Percentiles rank a stretch among this genome's conserved stretches.
Conservation (phyloP, 2,329 filamentous ascomycete species). For the Alternaria postmessia region DNA sequence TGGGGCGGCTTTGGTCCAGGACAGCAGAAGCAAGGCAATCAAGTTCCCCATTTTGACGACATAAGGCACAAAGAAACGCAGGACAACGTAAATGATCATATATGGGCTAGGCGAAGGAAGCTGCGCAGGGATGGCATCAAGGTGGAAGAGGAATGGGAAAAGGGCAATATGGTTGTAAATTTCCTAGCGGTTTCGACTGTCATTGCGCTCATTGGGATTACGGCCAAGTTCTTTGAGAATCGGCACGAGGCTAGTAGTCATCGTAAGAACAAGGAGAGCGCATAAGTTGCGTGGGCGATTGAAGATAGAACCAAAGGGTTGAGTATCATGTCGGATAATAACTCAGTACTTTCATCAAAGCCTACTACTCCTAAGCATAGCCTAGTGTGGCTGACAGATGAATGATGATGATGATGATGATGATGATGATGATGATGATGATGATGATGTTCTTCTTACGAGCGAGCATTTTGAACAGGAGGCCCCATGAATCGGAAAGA, state of each 20-base stretch:
- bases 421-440: background rate
- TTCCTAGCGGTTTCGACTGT: conserved; percentile 41
- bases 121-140: conserved; percentile 17
- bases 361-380: conserved; percentile 7
- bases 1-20: conserved; percentile 67
- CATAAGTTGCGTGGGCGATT: background rate
- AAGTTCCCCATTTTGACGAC: conserved; percentile 80
- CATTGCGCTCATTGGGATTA: conserved; percentile 35
- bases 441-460: background rate
- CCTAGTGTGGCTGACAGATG: background rate
- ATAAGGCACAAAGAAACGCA: conserved; percentile 78
- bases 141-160: conserved; percentile 33
- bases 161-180: conserved; percentile 38
- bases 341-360: background rate
- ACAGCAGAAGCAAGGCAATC: conserved; percentile 57
- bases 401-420: background rate
- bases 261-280: conserved; percentile 9
- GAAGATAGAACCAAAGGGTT: background rate
- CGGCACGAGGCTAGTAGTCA: conserved; percentile 5
- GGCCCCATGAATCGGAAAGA: background rate
- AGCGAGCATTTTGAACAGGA: background rate
- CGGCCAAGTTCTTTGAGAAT: conserved; percentile 30
- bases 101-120: conserved; percentile 53
- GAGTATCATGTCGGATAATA: no score
- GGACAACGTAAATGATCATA: conserved; percentile 65